Conservation (phyloP, 2,329 filamentous ascomycete species). For the Cladosporium phlei region DNA sequence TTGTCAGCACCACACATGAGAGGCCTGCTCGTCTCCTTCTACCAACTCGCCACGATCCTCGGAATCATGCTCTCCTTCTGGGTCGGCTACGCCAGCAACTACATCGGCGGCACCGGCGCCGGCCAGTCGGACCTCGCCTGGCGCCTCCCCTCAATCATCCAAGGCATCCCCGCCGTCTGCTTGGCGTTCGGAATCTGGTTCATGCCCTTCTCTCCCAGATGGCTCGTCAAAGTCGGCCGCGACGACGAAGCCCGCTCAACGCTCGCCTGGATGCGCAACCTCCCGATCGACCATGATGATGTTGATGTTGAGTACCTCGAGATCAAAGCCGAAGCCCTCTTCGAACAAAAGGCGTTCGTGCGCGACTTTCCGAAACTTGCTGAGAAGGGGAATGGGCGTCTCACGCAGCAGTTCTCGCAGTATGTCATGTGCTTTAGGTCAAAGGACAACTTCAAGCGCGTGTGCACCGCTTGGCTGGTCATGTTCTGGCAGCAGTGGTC, state of each 20-base stretch:
- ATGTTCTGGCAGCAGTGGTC: conserved; percentile 33
- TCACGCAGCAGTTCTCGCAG: conserved; percentile 15
- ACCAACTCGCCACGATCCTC: conserved; percentile 3
- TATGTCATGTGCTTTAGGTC: conserved; percentile 16
- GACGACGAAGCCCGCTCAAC: conserved; percentile 24
- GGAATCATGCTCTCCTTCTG: conserved; percentile 15
- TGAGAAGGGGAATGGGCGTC: conserved; percentile 5
- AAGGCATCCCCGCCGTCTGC: conserved; percentile 35
- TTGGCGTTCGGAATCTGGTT: conserved; percentile 30
- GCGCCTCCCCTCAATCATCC: conserved; percentile 45
- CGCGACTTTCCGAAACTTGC: conserved; percentile 18
- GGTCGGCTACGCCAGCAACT: conserved; percentile 23
- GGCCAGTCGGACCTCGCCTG: conserved; percentile 34
- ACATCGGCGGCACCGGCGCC: conserved; percentile 24
- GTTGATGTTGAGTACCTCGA: conserved; percentile 33
- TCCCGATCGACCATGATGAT: conserved; percentile 48
- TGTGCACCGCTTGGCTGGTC: conserved; percentile 19
- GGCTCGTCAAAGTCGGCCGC: conserved; percentile 25
- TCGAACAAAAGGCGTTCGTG: conserved; percentile 22
- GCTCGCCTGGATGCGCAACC: conserved; percentile 24
- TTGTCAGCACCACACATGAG: background rate
- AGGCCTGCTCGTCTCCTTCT: conserved; percentile 1
- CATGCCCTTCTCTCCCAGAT: conserved; percentile 24
- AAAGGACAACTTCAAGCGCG: conserved; percentile 23
- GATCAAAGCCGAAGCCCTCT: conserved; percentile 26